Percentiles rank a stretch among this genome's conserved stretches.
Conservation (phyloP, 495 filamentous ascomycete genomes). For the Lineolata rhizophorae region DNA sequence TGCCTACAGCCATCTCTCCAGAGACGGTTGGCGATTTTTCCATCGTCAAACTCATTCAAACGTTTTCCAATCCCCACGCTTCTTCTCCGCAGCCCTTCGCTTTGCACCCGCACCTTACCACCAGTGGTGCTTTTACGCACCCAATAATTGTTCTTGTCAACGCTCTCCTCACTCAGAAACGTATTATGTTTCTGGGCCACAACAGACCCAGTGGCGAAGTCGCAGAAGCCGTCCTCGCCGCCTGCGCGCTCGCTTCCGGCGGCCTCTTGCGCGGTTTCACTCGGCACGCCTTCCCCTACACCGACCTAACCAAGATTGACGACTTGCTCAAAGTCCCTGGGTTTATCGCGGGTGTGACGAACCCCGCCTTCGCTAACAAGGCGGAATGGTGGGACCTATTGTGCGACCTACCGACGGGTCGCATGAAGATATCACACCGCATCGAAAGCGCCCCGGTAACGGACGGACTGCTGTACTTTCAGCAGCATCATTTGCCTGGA, state of each 20-base stretch:
- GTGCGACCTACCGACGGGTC: conserved; percentile 77
- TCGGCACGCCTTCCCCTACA: conserved; percentile 96
- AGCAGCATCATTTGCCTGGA: conserved; percentile 37
- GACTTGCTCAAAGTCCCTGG: conserved; percentile 88
- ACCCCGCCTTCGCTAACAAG: conserved; percentile 85
- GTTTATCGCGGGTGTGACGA: conserved; percentile 95
- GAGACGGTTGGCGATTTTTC: conserved; percentile 97
- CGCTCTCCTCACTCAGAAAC: conserved; percentile 84
- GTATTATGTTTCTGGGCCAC: conserved; percentile 87
- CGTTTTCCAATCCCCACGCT: conserved; percentile 61
- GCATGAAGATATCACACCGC: conserved; percentile 76
- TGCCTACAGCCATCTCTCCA: conserved; percentile 76
- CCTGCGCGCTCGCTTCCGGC: conserved; percentile 85
- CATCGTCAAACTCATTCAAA: conserved; percentile 88
- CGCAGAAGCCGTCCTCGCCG: conserved; percentile 82
- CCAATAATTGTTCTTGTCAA: conserved; percentile 60
- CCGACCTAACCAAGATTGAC: conserved; percentile 92
- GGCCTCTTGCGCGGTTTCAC: conserved; percentile 88
- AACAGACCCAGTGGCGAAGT: conserved; percentile 86
- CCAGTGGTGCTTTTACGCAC: conserved; percentile 58
- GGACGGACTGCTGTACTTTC: conserved; percentile 65
- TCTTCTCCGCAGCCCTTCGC: conserved; percentile 70
- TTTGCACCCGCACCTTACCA: conserved; percentile 81
- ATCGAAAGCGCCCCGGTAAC: conserved; percentile 59
- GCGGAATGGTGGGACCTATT: conserved; percentile 97